Conservation (phyloP, 768 basidiomycete species). For the Naganishia onofrii region DNA sequence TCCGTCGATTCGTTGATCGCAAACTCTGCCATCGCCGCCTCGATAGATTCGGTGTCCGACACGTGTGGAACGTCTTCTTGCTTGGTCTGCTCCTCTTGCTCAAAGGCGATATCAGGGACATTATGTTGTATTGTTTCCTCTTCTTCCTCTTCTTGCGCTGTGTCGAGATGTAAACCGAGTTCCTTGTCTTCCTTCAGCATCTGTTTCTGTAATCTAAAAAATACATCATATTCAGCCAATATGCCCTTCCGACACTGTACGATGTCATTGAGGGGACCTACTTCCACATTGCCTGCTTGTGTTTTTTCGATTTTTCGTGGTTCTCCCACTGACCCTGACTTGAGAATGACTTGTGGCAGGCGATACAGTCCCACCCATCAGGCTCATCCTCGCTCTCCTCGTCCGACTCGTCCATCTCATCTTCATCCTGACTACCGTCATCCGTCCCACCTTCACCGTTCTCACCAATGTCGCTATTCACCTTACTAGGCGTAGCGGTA, state of each 20-base stretch:
- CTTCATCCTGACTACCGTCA: conserved; percentile 27
- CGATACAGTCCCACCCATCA: conserved; percentile 64
- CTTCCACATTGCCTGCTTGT: conserved; percentile 79
- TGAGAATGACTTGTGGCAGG: conserved; percentile 80
- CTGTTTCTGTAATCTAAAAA: conserved; percentile 61
- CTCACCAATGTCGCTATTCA: conserved; percentile 36
- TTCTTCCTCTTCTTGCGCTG: conserved; percentile 37
- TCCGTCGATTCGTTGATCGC: neutral
- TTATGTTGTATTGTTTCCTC: conserved; percentile 18
- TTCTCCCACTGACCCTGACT: conserved; percentile 94
- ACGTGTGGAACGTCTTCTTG: neutral
- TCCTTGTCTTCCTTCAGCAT: conserved; percentile 74
- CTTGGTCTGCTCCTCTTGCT: neutral
- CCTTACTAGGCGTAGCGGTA: conserved; percentile 60
- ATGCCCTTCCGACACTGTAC: neutral
- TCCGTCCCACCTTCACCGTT: conserved; percentile 19
- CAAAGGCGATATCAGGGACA: neutral
- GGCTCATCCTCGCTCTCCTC: conserved; percentile 40
- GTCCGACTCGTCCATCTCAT: conserved; percentile 31
- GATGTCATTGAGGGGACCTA: conserved; percentile 42
- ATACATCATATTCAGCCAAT: neutral
- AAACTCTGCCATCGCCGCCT: conserved; percentile 20
- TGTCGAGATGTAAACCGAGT: conserved; percentile 58
- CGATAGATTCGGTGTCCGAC: conserved; percentile 24
- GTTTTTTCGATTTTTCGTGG: conserved; percentile 93